Conservation (phyloP, 495 filamentous ascomycete species). For the Cetradonia linearis region DNA sequence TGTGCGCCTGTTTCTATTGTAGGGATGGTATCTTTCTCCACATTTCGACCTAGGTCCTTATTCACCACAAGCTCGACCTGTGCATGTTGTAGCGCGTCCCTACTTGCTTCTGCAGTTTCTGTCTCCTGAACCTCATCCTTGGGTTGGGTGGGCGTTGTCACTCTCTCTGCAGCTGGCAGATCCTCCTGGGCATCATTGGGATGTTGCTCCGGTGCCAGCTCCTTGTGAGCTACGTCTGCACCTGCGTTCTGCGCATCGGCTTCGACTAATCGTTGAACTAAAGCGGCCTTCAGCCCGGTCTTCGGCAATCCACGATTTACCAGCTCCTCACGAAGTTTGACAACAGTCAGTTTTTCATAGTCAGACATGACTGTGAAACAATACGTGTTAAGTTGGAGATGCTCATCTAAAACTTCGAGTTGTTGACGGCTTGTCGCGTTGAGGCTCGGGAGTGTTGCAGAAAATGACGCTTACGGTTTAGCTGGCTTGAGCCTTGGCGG, state of each 20-base stretch:
- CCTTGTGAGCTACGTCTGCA: slow-evolving; percentile 2
- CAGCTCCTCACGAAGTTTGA: slow-evolving; percentile 45
- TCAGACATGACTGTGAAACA: slow-evolving; percentile 34
- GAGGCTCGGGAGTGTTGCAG: slow-evolving; percentile 3
- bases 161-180: slow-evolving; percentile 15
- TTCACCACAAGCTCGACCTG: background rate
- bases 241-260: slow-evolving; percentile 31
- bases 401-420: background rate
- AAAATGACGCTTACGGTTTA: slow-evolving; percentile 2
- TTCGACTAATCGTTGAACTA: slow-evolving; percentile 38
- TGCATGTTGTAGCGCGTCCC: slow-evolving; percentile 8
- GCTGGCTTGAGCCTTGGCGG: background rate
- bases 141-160: slow-evolving; percentile 12
- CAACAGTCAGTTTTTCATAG: slow-evolving; percentile 44
- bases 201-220: background rate
- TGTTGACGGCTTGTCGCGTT: slow-evolving; percentile 1
- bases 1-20: background rate
- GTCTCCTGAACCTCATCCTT: slow-evolving; percentile 16
- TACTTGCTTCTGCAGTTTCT: background rate
- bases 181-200: slow-evolving; percentile 12
- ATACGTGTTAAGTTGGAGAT: background rate
- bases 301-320: slow-evolving; percentile 42
- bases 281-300: slow-evolving; percentile 35
- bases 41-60: background rate
- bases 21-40: background rate